phyloP scores from a whole-genome alignment of 1,284 basidiomycete species.

The Coniophora puteana region DNA sequence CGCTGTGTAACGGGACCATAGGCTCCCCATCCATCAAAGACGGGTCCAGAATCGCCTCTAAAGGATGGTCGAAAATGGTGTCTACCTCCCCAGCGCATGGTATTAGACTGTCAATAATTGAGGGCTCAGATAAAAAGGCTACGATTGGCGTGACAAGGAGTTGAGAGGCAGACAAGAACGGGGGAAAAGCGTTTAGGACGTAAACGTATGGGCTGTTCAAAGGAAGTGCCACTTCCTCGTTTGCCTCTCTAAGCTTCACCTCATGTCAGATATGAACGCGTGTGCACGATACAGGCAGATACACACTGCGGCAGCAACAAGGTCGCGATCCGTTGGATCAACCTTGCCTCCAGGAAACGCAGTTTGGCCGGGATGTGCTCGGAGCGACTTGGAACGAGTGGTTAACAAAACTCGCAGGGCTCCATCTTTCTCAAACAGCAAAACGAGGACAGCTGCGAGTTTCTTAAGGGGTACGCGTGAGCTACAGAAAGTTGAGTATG shows the following conservation, averaged over 20 bases:
- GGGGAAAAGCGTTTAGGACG: constrained; percentile 63
- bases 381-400: constrained; percentile 74
- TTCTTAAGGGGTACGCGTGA: constrained; percentile 42
- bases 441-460: constrained; percentile 74
- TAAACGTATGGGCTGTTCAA: constrained; percentile 53
- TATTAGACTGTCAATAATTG: constrained; percentile 47
- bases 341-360: constrained; percentile 83
- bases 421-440: constrained; percentile 67
- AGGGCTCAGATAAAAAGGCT: constrained; percentile 44
- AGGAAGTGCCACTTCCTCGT: constrained; percentile 78
- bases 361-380: constrained; percentile 76
- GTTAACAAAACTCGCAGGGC: constrained; percentile 76
- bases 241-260: constrained; percentile 70
- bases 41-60: constrained; percentile 69
- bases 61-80: constrained; percentile 74
- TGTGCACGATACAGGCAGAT: background rate
- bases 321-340: constrained; percentile 61
- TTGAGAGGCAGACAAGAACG: constrained; percentile 64
- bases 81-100: constrained; percentile 71
- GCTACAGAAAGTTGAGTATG: constrained; percentile 27
- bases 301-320: constrained; percentile 72
- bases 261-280: too few relatives aligned
- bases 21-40: constrained; percentile 37
- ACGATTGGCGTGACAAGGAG: constrained; percentile 72
- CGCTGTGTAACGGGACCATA: constrained; percentile 54